These are phyloP conservation scores for Orobanche coerulescens DNA, from an alignment of 257 asterid species.

Conservation along the genomic window DNA sequence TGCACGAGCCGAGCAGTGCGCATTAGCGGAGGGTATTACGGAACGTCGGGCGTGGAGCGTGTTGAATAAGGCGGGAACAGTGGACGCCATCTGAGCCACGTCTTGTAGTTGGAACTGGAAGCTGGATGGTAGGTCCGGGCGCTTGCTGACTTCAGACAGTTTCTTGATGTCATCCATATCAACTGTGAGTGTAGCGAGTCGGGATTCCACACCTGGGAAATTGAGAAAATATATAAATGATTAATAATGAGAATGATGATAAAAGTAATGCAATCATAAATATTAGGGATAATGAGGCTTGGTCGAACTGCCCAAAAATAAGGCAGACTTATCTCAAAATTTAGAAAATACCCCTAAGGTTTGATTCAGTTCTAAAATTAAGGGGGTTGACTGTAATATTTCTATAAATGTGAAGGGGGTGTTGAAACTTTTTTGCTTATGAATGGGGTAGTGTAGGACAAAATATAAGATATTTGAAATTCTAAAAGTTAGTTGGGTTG, in stretches of 20 bases:
- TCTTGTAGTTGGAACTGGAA: conserved; percentile 72
- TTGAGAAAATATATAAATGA: too few relatives aligned
- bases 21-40: conserved; percentile 82
- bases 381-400: neutral
- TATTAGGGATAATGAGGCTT: too few relatives aligned
- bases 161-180: conserved; percentile 68
- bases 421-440: too few relatives aligned
- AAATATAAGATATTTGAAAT: neutral
- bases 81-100: conserved; percentile 39
- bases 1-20: conserved; percentile 98
- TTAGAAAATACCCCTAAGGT: neutral
- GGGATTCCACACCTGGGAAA: conserved; percentile 90
- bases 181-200: conserved; percentile 80
- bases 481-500: neutral
- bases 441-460: too few relatives aligned
- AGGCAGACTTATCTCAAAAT: too few relatives aligned
- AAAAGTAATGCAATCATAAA: too few relatives aligned
- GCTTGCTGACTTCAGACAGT: conserved; percentile 40
- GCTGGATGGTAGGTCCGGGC: conserved; percentile 58
- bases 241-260: too few relatives aligned
- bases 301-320: neutral
- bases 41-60: conserved; percentile 77
- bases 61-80: conserved; percentile 70
- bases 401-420: neutral
- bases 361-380: neutral